Base-by-base conservation (phyloP, 1,284 basidiomycete species). In the Leccinum variabile region DNA sequence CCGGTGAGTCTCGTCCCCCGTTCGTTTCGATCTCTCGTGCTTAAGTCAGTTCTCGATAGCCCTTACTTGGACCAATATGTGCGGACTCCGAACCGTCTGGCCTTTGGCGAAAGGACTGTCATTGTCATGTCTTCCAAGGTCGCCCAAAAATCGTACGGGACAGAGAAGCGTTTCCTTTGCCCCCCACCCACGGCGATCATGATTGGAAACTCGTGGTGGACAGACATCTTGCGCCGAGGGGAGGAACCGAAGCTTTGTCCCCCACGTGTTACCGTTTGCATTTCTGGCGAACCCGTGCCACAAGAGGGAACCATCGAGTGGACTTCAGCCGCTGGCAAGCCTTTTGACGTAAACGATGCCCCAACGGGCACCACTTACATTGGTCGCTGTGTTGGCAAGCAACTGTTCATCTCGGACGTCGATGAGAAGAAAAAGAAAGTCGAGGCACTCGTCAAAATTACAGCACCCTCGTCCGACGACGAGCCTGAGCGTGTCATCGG, bases 51-150 rank as follows among this genome's bases (percentile, higher is more conserved):
- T 56, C 63, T 52, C 58, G 25, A n/a, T 67, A 90, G 91, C 33
- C 90, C 91, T 14, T 91, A 86, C 75, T 78, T 93, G 66, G 90
- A 92, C 66, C 90, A 91, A 72, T 98, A 96, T 75, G 85, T 95
- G 57, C 84, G 88, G 32, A 86, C 94, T 11, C 82, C 87, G 28
- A 97, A 97, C 75, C 87, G 95, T 28, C 84, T 98, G 57, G 90
- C 91, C 1, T 90, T 93, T 69, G 96, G 96, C 55, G 96, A 98
- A 77, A 86, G 95, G 58, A 95, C 93, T 11, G 87, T 98, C 64
- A 91, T 97, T 63, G 92, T 98, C 71, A 95, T 97, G 91, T 96
- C 94, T 28, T 94, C 92, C 74, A 95, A 92, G 73, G 95, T 98
- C 46, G 97, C 94, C 3, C 97, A 98, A 80, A 97, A 98, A 76